Evolutionary conservation across 2,329 filamentous ascomycete genomes (phyloP).

Genomic region (Penicillium sp.): DNA sequence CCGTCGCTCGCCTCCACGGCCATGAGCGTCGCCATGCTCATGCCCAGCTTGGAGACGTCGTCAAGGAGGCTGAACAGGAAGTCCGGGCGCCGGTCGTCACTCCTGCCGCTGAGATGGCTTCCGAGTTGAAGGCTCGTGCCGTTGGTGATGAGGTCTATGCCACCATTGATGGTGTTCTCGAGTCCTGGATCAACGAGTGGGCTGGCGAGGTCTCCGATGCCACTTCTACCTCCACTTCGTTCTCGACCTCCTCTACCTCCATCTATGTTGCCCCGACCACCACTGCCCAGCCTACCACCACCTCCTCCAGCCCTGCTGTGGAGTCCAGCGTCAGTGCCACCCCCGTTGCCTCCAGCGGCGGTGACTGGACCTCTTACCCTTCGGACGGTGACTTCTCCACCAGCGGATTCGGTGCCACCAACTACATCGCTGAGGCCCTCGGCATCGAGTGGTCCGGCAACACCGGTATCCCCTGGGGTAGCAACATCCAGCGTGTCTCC

Average conservation of each 20-base stretch:
- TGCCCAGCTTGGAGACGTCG: slow-evolving; percentile 3
- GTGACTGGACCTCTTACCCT: slow-evolving; percentile 23
- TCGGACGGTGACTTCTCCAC: slow-evolving; percentile 23
- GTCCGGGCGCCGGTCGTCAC: slow-evolving; percentile 4
- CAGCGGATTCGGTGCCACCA: slow-evolving; percentile 35
- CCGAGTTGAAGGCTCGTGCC: slow-evolving; percentile 29
- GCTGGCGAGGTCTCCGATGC: slow-evolving; percentile 23
- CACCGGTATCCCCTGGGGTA: too few relatives aligned
- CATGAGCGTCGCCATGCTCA: slow-evolving; percentile 41
- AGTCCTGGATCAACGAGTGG: slow-evolving; percentile 40
- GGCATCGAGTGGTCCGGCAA: slow-evolving; percentile 9
- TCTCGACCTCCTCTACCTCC: slow-evolving; percentile 16
- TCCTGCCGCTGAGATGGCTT: not conserved
- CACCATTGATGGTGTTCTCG: slow-evolving; percentile 34
- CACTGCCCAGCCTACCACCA: not conserved
- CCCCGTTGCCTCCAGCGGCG: slow-evolving; percentile 4
- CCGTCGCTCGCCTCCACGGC: slow-evolving; percentile 38
- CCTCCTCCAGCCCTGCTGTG: slow-evolving; percentile 5
- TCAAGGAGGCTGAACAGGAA: slow-evolving; percentile 3
- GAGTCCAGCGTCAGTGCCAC: slow-evolving; percentile 15
- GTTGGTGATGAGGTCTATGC: slow-evolving; percentile 35
- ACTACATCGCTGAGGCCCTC: slow-evolving; percentile 17
- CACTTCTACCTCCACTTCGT: slow-evolving; percentile 11
- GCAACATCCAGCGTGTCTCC: too few relatives aligned
- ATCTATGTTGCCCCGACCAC: slow-evolving; percentile 14